Percentiles rank a stretch among this genome's conserved stretches.
phyloP scores from a whole-genome alignment of 2,329 filamentous ascomycete species.

The Emmonsia crescens region DNA sequence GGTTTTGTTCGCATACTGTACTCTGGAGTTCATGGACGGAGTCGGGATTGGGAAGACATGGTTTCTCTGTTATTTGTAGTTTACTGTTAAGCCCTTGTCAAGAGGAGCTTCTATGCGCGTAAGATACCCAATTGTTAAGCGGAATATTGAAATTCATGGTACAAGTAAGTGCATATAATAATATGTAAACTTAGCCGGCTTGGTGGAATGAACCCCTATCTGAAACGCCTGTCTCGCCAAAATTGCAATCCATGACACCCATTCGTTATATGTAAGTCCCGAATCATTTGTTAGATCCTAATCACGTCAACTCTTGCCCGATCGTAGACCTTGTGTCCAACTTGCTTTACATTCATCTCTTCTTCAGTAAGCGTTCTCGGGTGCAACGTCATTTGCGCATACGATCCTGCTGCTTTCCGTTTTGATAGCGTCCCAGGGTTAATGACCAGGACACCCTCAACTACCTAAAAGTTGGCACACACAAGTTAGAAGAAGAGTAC shows the following conservation, averaged over 20 bases:
- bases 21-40: neutral
- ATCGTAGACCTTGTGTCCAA: conserved; percentile 68
- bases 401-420: conserved; percentile 73
- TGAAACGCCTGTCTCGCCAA: neutral
- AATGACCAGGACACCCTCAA: conserved; percentile 79
- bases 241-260: neutral
- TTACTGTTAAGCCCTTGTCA: neutral
- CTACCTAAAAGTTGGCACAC: conserved; percentile 48
- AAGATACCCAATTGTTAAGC: neutral
- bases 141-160: neutral
- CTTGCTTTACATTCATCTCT: conserved; percentile 46
- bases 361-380: conserved; percentile 51
- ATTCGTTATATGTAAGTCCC: neutral
- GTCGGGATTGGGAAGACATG: neutral
- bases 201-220: neutral
- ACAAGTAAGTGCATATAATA: neutral
- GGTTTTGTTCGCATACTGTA: neutral
- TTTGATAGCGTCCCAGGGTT: conserved; percentile 87
- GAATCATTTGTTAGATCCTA: conserved; percentile 47
- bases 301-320: conserved; percentile 79
- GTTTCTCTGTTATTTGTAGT: neutral
- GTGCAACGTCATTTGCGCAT: conserved; percentile 65
- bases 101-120: neutral
- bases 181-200: neutral
- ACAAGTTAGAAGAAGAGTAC: neutral